A percentile compares a stretch with the other conserved stretches of the same genome.
phyloP scores from a whole-genome alignment of 1,284 basidiomycete genomes.

The Ceratobasidium sp. region DNA sequence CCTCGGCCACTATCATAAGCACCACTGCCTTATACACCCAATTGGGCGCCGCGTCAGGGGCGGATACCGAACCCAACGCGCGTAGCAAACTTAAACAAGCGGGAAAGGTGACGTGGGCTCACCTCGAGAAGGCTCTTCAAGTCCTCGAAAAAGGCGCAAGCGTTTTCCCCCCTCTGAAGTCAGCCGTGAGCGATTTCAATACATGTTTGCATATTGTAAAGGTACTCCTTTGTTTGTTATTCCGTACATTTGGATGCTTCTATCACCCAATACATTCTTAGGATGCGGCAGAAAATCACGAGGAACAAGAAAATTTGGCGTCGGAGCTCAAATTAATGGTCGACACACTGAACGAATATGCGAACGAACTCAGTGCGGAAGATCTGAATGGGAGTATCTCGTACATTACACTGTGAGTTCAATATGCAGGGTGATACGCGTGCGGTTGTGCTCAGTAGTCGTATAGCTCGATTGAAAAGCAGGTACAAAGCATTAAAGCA shows the following conservation, averaged over 20 bases:
- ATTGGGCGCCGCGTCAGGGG: background rate
- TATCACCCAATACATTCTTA: background rate
- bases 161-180: background rate
- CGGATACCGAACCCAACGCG: background rate
- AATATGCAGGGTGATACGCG: too few species aligned
- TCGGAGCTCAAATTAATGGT: background rate
- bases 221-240: background rate
- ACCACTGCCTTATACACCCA: too few species aligned
- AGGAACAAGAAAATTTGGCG: background rate
- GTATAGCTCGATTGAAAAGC: too few species aligned
- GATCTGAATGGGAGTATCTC: background rate
- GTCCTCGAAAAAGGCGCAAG: background rate
- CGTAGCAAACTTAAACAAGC: background rate
- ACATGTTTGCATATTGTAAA: background rate
- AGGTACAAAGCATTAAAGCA: too few species aligned
- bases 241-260: too few species aligned
- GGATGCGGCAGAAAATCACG: background rate
- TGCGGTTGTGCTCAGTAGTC: too few species aligned
- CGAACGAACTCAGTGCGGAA: background rate
- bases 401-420: background rate
- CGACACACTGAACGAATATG: background rate
- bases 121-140: background rate
- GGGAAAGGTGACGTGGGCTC: background rate
- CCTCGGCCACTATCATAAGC: too few species aligned
- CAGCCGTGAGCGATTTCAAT: background rate